Evolutionary conservation across 306 rosid species (phyloP), one percentile per base, ranked within the genome.

Genomic region (Acacia melanoxylon): DNA sequence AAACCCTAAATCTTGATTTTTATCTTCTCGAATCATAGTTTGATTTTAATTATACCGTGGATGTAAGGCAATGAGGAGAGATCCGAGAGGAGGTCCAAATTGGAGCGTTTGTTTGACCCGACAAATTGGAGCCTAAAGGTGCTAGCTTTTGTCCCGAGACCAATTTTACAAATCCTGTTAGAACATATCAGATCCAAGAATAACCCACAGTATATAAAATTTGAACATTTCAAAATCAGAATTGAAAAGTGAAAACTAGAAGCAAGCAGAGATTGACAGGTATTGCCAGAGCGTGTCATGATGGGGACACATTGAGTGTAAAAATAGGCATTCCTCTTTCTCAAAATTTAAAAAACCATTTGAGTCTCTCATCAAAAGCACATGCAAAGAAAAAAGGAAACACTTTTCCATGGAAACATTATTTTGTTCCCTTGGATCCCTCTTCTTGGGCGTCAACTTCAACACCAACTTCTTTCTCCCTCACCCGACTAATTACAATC

Each of bases 371-470:
- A 72, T 37, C 45, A 52, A 69, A 52, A 54, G 68, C 67, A 76
- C 54, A n/a, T n/a, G n/a, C n/a, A 40, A 14, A 72, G 35, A 8
- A 61, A 68, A 68, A 56, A 78, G 77, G 35, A 66, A 33, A 66
- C 6, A 33, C 44, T 29, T 17, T 31, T 66, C 80, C 58, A 81
- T 81, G 77, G 85, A 84, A 75, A 77, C 62, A 84, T 87, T 81
- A 90, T 90, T 90, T 80, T 84, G 89, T 87, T 87, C 85, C 87
- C 81, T 84, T 82, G 89, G 89, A 89, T 89, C 74, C 90, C 85
- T 76, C 4, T 49, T 19, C 52, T 46, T 5, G 6, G 56, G 8
- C 68, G 16, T 62, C 68, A 62, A 62, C 62, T 56, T n/a, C 62
- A 56, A 56, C 25, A 56, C 62, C 62, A 6, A 2, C 62, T 54